Conservation (phyloP, 2,329 filamentous ascomycete species). For the Claviceps africana region DNA sequence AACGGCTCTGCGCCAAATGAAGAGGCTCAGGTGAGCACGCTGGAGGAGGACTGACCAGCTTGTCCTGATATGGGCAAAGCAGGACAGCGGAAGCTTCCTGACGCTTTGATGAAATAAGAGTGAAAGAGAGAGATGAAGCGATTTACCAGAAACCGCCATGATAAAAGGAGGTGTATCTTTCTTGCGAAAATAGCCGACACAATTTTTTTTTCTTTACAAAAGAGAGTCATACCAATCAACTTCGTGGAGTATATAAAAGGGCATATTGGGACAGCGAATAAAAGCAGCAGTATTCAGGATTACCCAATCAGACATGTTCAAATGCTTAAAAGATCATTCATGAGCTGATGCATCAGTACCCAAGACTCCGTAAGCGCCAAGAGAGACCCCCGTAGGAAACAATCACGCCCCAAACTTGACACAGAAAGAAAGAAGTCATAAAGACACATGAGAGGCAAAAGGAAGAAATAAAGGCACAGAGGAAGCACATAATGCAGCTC, state of each 20-base stretch:
- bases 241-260: not conserved
- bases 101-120: conserved; percentile 1
- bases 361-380: conserved; percentile 1
- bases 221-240: not conserved
- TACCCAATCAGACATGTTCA: not conserved
- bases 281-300: not conserved
- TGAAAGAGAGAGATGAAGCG: no score
- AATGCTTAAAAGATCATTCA: not conserved
- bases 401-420: not conserved
- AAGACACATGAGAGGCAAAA: not conserved
- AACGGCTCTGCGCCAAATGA: conserved; percentile 23
- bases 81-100: not conserved
- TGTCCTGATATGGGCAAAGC: not conserved
- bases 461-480: not conserved
- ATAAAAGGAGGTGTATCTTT: not conserved
- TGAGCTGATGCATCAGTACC: not conserved
- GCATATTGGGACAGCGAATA: not conserved
- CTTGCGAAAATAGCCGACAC: not conserved
- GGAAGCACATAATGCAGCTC: not conserved
- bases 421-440: not conserved
- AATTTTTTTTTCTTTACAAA: not conserved
- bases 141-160: not conserved
- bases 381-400: not conserved
- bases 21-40: conserved; percentile 26
- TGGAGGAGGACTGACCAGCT: conserved; percentile 36